Evolutionary conservation across 176 grass and related monocot species (phyloP).

Genomic region (Cenchrus americanus): DNA sequence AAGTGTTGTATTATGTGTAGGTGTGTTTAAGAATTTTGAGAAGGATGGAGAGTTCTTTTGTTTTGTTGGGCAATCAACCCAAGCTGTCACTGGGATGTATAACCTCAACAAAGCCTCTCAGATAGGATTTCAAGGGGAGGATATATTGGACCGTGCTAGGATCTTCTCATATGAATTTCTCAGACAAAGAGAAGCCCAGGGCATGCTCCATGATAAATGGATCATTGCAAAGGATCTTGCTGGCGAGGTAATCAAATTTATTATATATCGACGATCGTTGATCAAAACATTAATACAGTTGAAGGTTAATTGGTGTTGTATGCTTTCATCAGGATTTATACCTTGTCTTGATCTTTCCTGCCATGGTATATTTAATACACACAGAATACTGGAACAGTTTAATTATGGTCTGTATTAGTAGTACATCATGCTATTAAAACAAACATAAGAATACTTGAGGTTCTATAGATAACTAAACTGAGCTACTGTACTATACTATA

Average conservation of each 20-base stretch:
- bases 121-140: constrained; percentile 55
- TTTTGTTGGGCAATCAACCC: constrained; percentile 85
- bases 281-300: not conserved
- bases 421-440: not conserved
- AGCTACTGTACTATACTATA: not conserved
- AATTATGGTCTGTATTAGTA: not conserved
- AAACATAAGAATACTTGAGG: not conserved
- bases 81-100: constrained; percentile 94
- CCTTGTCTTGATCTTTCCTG: not conserved
- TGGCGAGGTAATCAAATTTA: constrained; percentile 57
- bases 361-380: not conserved
- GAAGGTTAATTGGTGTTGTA: not conserved
- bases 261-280: not conserved
- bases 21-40: constrained; percentile 84
- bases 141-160: constrained; percentile 53
- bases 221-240: constrained; percentile 69
- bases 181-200: constrained; percentile 45
- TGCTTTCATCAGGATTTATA: not conserved
- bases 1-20: constrained; percentile 37
- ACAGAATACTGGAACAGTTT: not conserved
- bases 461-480: not conserved
- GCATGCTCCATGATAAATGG: constrained; percentile 65
- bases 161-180: constrained; percentile 57
- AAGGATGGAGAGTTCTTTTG: constrained; percentile 89
- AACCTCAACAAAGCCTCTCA: constrained; percentile 82